phyloP scores from a whole-genome alignment of 2,329 filamentous ascomycete genomes.

The Botrytis tulipae region DNA sequence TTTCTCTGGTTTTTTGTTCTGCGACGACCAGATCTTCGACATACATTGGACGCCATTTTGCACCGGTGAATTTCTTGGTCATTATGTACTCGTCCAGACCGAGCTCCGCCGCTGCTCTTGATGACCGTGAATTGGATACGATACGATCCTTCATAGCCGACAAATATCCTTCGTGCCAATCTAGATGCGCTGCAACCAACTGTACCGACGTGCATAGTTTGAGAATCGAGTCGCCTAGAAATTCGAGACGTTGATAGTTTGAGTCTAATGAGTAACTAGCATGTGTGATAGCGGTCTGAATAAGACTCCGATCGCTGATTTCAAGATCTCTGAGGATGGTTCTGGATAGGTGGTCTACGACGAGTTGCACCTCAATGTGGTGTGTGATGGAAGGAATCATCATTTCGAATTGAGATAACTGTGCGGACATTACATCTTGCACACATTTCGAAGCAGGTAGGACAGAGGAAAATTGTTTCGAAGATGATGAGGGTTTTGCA shows the following conservation, averaged over 20 bases:
- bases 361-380: constrained; percentile 62
- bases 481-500: background rate
- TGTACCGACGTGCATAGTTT: constrained; percentile 72
- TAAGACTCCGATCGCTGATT: constrained; percentile 53
- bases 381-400: constrained; percentile 73
- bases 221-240: constrained; percentile 79
- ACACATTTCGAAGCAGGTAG: constrained; percentile 50
- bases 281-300: constrained; percentile 70
- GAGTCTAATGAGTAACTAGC: constrained; percentile 56
- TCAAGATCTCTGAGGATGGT: constrained; percentile 53
- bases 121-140: constrained; percentile 74
- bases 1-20: constrained; percentile 30
- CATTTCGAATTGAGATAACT: constrained; percentile 48
- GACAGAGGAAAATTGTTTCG: constrained; percentile 44
- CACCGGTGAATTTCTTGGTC: constrained; percentile 62
- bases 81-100: constrained; percentile 74
- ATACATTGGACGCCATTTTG: constrained; percentile 71
- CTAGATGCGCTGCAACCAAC: constrained; percentile 55
- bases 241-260: constrained; percentile 84
- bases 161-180: constrained; percentile 76
- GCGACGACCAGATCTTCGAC: constrained; percentile 43
- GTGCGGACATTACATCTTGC: constrained; percentile 48
- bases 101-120: constrained; percentile 57
- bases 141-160: constrained; percentile 65
- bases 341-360: constrained; percentile 58